Base-by-base conservation (phyloP, 805 yeast genomes). In the Starmera caribaea region DNA sequence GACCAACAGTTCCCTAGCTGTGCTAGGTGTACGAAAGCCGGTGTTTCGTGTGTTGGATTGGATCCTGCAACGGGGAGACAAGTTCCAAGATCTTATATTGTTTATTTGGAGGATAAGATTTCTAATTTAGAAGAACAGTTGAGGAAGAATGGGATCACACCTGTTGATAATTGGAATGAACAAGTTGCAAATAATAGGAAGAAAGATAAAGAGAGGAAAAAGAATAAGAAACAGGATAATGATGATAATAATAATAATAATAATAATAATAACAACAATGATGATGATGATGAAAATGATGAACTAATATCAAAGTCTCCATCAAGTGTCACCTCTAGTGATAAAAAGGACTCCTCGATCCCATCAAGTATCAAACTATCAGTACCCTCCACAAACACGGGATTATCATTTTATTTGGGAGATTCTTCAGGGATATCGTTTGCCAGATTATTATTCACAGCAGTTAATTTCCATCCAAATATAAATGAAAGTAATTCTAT, bases 21-120 rank as follows among this genome's bases (percentile, higher is more conserved):
- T 50, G 59, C 64, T 24, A 68, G 68, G 45, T 79, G 86, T 57
- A 58, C 62, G 14, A 71, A 66, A 41, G 81, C 83, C 10, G 73
- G 76, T 6, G 81, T 65, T 3, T 84, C 82, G 7, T 88, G 97
- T 60, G 77, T 86, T 4, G 86, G 94, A 0, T 59, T 84, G 3
- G 96, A 89, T 55, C 88, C 95, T 0, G 86, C 88, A 7, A 85
- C 96, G 0, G 95, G 95, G 0, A 66, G 95, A 40, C 87, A 82
- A 47, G 76, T 87, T 1, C 94, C 96, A 0, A 63, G 97, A 31
- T 81, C 87, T 3, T 82, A 83, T 52, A 74, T 86, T 4, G 70
- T 76, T 16, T 81, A 79, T 48, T 62, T 87, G 42, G 96, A 87
- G 54, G 79, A 76, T 41, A 63, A 78, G 30, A 65, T 86, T 3